phyloP scores from a whole-genome alignment of 495 filamentous ascomycete genomes.

The Immersiella caudata region DNA sequence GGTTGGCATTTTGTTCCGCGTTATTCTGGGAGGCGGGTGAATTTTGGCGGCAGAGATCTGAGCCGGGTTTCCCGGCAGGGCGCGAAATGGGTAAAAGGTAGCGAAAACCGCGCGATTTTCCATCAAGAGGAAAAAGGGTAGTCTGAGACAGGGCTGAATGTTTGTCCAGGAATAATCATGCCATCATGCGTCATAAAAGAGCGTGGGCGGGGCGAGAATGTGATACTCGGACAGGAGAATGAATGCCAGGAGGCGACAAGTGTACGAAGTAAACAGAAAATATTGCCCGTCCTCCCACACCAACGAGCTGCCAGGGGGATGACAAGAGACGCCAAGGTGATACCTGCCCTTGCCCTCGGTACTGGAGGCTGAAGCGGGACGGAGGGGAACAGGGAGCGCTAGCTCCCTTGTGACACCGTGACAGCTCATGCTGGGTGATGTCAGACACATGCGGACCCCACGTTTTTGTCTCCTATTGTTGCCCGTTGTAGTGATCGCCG shows the following conservation, averaged over 20 bases:
- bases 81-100: conserved; percentile 14
- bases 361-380: conserved; percentile 16
- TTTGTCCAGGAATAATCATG: conserved; percentile 21
- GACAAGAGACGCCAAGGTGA: conserved; percentile 16
- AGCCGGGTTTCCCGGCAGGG: conserved; percentile 5
- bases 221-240: neutral
- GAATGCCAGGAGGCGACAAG: conserved; percentile 6
- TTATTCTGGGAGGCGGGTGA: conserved; percentile 18
- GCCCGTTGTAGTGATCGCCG: conserved; percentile 18
- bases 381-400: neutral
- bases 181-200: conserved; percentile 18
- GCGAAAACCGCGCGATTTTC: neutral
- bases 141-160: conserved; percentile 20
- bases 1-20: neutral
- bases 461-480: conserved; percentile 24
- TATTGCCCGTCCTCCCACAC: conserved; percentile 18
- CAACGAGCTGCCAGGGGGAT: conserved; percentile 5
- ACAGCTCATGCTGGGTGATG: conserved; percentile 14
- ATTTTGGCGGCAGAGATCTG: neutral
- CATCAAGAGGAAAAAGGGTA: neutral
- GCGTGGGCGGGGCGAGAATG: neutral
- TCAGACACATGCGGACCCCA: conserved; percentile 19
- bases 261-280: conserved; percentile 6
- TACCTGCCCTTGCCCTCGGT: conserved; percentile 14
- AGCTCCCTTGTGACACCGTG: conserved; percentile 8